A percentile compares a stretch with the other conserved stretches of the same genome.
These are phyloP conservation scores for Boechera retrofracta DNA, from an alignment of 345 rosid genomes.

Conservation along the genomic window DNA sequence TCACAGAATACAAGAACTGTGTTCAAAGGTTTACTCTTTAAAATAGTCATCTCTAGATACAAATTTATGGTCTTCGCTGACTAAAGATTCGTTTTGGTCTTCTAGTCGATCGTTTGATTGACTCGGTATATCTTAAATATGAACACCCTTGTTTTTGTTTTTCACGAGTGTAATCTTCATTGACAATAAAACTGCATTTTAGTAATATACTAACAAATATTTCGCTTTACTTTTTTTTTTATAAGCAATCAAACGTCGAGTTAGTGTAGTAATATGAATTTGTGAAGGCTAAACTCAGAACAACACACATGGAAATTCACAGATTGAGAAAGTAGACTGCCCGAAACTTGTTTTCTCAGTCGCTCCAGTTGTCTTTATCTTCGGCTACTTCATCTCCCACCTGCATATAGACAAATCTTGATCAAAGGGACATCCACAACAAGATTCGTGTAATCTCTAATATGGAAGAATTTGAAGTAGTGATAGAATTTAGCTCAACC, in stretches of 20 bases:
- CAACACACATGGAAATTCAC: conserved; percentile 9
- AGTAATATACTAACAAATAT: background rate
- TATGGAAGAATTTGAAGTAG: background rate
- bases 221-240: background rate
- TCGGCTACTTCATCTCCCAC: conserved; percentile 55
- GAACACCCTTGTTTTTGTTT: background rate
- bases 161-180: background rate
- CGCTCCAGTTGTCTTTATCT: conserved; percentile 83
- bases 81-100: conserved; percentile 13
- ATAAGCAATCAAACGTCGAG: conserved; percentile 1
- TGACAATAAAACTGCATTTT: background rate
- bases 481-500: conserved; percentile 1
- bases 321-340: background rate
- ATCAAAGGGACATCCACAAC: conserved; percentile 22
- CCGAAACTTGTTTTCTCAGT: conserved; percentile 31
- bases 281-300: background rate
- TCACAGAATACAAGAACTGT: no score
- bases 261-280: conserved; percentile 10
- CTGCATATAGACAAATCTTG: conserved; percentile 17
- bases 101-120: background rate
- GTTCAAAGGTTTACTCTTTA: background rate
- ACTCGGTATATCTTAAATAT: background rate
- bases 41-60: background rate
- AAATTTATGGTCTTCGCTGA: background rate
- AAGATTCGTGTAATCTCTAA: background rate